A percentile compares a stretch with the other conserved stretches of the same genome.
phyloP scores from a whole-genome alignment of 257 asterid species.

The Paulownia fortunei region DNA sequence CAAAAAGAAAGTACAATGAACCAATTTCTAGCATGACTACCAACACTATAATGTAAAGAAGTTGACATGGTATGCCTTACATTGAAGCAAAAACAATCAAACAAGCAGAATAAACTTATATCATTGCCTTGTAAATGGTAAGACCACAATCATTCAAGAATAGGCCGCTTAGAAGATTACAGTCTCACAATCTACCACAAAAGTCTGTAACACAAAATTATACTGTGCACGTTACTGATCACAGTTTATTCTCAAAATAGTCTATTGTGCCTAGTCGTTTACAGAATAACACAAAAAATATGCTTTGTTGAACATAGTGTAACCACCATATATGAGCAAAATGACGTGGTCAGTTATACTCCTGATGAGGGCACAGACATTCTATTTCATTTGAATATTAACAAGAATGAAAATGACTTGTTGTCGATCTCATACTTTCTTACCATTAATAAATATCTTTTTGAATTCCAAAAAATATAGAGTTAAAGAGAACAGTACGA shows the following conservation, averaged over 20 bases:
- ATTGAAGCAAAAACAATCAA: no score
- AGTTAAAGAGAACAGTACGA: background rate
- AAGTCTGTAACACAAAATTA: no score
- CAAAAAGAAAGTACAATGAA: background rate
- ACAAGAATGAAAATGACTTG: background rate
- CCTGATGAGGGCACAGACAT: background rate
- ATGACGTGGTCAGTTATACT: background rate
- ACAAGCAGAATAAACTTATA: no score
- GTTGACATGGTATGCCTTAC: background rate
- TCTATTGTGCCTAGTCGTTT: background rate
- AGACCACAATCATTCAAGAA: no score
- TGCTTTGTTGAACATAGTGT: background rate
- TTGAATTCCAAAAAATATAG: background rate
- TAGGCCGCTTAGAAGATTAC: no score
- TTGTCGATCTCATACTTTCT: no score
- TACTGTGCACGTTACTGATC: no score
- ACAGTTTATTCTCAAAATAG: no score
- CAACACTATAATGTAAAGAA: background rate
- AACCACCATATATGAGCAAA: background rate
- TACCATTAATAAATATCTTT: no score
- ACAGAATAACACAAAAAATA: background rate
- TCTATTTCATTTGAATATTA: no score
- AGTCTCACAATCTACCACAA: no score
- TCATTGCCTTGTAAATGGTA: no score
- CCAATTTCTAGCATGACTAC: background rate